A percentile compares a stretch with the other conserved stretches of the same genome.
Conservation (phyloP, 805 yeast species). For the Schwanniomyces sp. region DNA sequence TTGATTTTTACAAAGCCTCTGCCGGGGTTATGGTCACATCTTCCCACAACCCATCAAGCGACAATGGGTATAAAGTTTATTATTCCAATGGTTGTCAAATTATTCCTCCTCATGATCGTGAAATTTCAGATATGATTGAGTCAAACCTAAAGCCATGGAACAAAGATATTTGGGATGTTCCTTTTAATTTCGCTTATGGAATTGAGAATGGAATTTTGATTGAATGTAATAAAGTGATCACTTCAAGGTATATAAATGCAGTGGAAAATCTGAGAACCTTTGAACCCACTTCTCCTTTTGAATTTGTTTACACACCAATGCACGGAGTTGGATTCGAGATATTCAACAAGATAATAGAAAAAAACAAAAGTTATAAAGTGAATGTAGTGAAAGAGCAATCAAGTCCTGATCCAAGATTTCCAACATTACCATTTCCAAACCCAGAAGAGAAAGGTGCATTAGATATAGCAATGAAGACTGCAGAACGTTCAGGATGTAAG, state of each 20-base stretch:
- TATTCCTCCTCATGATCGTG: conserved; percentile 84
- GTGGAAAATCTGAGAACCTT: conserved; percentile 30
- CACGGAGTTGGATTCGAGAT: conserved; percentile 89
- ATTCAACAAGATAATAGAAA: conserved; percentile 41
- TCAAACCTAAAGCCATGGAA: conserved; percentile 61
- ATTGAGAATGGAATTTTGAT: conserved; percentile 25
- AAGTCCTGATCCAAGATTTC: conserved; percentile 78
- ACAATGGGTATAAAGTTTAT: conserved; percentile 94
- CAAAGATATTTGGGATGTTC: conserved; percentile 46
- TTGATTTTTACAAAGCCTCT: conserved; percentile 59
- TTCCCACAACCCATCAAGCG: conserved; percentile 80
- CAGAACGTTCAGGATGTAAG: conserved; percentile 48
- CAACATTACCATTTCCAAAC: conserved; percentile 87
- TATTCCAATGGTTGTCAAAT: conserved; percentile 94
- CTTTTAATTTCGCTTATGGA: conserved; percentile 31
- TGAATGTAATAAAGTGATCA: conserved; percentile 42
- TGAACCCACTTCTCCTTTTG: conserved; percentile 24
- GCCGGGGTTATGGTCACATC: conserved; percentile 95
- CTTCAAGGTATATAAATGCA: conserved; percentile 38
- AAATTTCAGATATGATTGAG: conserved; percentile 65
- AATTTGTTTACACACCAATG: conserved; percentile 87
- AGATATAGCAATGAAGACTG: conserved; percentile 62
- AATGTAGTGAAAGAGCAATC: conserved; percentile 59
- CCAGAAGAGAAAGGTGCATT: conserved; percentile 96
- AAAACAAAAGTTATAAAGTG: conserved; percentile 34